These are phyloP conservation scores for Vaccinium darrowii DNA, from an alignment of 148 eudicot genomes.

Conservation along the genomic window DNA sequence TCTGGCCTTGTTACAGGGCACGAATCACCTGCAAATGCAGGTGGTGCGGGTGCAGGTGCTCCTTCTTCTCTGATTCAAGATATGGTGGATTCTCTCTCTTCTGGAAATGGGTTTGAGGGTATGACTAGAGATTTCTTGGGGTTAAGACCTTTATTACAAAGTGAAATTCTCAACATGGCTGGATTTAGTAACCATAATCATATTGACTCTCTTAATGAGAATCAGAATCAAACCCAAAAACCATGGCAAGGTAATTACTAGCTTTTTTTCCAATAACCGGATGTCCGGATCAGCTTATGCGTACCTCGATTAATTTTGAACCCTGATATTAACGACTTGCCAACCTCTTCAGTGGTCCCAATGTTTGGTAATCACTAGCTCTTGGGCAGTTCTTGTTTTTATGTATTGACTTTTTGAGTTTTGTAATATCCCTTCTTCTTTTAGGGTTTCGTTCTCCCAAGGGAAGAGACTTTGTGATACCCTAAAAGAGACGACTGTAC, in stretches of 20 bases:
- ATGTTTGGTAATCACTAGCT: background rate
- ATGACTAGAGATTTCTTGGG: constrained; percentile 89
- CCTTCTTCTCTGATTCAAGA: constrained; percentile 47
- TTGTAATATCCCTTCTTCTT: background rate
- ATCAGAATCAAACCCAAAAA: constrained; percentile 33
- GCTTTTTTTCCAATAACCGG: no score
- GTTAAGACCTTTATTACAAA: constrained; percentile 61
- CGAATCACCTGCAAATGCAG: constrained; percentile 10
- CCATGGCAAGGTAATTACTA: constrained; percentile 27
- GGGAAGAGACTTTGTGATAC: background rate
- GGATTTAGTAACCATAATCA: constrained; percentile 39
- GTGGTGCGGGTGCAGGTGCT: constrained; percentile 3
- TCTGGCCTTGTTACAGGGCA: background rate
- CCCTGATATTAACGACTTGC: no score
- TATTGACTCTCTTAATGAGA: constrained; percentile 21
- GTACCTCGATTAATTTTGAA: no score
- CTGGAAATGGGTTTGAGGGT: constrained; percentile 38
- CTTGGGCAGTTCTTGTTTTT: background rate
- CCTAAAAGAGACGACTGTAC: background rate
- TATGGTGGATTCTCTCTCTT: constrained; percentile 61
- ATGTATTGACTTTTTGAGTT: background rate
- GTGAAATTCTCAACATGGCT: constrained; percentile 56
- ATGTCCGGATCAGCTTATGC: no score
- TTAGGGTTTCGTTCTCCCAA: background rate
- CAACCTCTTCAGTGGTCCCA: no score